Conservation (phyloP, 306 rosid species). For the Begonia loranthoides region DNA sequence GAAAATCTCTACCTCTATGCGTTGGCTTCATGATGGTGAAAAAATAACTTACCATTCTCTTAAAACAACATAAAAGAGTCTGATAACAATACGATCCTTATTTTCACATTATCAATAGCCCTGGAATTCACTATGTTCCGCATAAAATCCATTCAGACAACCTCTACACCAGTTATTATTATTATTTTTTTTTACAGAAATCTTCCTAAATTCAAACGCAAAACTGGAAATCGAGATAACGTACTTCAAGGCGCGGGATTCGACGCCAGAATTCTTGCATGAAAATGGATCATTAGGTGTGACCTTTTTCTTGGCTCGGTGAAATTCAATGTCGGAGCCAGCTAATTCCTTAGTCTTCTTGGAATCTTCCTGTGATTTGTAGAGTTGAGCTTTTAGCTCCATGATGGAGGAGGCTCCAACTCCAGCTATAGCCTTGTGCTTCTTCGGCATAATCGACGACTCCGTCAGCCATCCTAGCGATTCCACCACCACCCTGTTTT, state of each 20-base stretch:
- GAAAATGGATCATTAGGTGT: constrained; percentile 30
- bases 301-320: constrained; percentile 63
- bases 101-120: no score
- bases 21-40: no score
- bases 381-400: constrained; percentile 87
- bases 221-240: not conserved
- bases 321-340: constrained; percentile 49
- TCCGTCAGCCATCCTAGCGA: constrained; percentile 99
- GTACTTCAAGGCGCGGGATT: constrained; percentile 71
- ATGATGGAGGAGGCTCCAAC: constrained; percentile 84
- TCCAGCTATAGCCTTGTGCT: constrained; percentile 72
- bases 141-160: no score
- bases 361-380: constrained; percentile 77
- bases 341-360: constrained; percentile 50
- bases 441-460: constrained; percentile 89
- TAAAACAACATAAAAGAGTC: no score
- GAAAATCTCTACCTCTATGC: no score
- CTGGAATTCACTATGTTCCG: no score
- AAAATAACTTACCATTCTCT: no score
- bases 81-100: no score
- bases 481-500: constrained; percentile 48
- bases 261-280: constrained; percentile 71
- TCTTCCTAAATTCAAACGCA: no score
- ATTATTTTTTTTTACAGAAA: no score
- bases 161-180: no score